Conservation (phyloP, 345 rosid species). For the Salix suchowensis region DNA sequence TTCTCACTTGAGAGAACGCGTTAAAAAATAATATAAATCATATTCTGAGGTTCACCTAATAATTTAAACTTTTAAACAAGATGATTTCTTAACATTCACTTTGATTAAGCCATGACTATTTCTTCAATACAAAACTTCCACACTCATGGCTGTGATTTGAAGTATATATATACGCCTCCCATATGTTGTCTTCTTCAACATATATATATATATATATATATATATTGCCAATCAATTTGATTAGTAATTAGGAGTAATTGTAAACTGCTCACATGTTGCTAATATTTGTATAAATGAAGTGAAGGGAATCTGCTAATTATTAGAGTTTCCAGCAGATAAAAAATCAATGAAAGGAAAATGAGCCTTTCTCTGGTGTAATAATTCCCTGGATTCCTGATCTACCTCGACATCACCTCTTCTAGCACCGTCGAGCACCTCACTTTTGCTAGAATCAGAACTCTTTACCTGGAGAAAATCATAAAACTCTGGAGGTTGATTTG, state of each 20-base stretch:
- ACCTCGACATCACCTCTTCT: conserved; percentile 51
- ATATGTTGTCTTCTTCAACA: too few species aligned
- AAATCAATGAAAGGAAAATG: conserved; percentile 53
- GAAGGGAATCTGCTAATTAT: not conserved
- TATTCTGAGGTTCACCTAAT: too few species aligned
- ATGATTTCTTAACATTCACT: too few species aligned
- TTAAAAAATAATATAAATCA: too few species aligned
- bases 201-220: not conserved
- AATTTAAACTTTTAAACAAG: too few species aligned
- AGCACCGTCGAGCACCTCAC: conserved; percentile 43
- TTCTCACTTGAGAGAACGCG: too few species aligned
- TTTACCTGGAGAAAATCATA: conserved; percentile 70
- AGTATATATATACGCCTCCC: too few species aligned
- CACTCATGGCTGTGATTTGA: too few species aligned
- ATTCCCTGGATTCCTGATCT: conserved; percentile 35
- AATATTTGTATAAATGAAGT: not conserved
- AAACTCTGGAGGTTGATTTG: conserved; percentile 40
- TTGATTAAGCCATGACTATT: too few species aligned
- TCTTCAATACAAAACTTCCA: too few species aligned
- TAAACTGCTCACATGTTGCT: not conserved
- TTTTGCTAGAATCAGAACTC: conserved; percentile 44
- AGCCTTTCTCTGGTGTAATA: conserved; percentile 14
- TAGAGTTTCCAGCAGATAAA: conserved; percentile 42
- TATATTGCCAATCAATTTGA: not conserved
- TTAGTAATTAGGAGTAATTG: not conserved